Conservation (phyloP, 495 filamentous ascomycete genomes). For the Daldinia bambusicola region DNA sequence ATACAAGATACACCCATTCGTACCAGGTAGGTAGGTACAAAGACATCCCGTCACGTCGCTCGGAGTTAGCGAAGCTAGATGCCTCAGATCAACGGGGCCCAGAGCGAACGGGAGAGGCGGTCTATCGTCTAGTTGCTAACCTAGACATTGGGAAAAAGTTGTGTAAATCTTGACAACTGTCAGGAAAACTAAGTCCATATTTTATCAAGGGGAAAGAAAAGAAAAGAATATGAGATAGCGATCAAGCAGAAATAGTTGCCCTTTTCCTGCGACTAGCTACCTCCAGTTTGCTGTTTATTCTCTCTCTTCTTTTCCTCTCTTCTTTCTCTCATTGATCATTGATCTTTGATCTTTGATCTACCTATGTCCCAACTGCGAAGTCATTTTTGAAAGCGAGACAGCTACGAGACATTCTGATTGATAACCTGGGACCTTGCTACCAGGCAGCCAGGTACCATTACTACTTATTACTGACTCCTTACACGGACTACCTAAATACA, state of each 20-base stretch:
- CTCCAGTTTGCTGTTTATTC: neutral
- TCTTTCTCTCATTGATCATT: neutral
- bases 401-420: slow-evolving; percentile 25
- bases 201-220: slow-evolving; percentile 32
- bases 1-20: no score
- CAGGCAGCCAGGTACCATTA: slow-evolving; percentile 2
- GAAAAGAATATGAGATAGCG: slow-evolving; percentile 33
- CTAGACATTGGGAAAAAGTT: slow-evolving; percentile 13
- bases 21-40: neutral
- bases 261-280: neutral
- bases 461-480: slow-evolving; percentile 6
- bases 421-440: slow-evolving; percentile 9
- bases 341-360: neutral
- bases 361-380: no score
- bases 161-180: slow-evolving; percentile 38
- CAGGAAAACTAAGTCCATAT: slow-evolving; percentile 32
- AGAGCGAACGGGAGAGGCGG: slow-evolving; percentile 18
- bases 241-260: slow-evolving; percentile 31
- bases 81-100: slow-evolving; percentile 18
- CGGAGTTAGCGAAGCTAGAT: slow-evolving; percentile 37
- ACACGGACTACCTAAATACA: slow-evolving; percentile 9
- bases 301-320: neutral
- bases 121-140: slow-evolving; percentile 12
- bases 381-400: slow-evolving; percentile 8
- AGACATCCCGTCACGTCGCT: slow-evolving; percentile 8